Conservation (phyloP, 257 asterid genomes). For the Paraleonurus japonicus region DNA sequence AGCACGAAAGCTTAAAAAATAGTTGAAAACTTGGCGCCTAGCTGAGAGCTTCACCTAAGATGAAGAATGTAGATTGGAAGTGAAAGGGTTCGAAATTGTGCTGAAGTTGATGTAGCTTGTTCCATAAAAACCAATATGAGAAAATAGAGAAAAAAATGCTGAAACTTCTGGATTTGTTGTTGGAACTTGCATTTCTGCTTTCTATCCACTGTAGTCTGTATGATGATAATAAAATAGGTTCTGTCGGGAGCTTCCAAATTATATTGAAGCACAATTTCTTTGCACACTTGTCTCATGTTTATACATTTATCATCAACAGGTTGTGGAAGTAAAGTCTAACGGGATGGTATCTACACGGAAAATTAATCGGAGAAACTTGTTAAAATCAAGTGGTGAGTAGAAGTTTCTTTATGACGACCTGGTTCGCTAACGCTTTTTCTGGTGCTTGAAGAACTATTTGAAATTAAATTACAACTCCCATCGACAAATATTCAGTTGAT, state of each 20-base stretch:
- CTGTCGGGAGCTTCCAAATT: constrained; percentile 4
- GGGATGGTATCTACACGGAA: constrained; percentile 86
- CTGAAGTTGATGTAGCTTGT: not conserved
- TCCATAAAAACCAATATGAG: not conserved
- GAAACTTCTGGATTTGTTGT: not conserved
- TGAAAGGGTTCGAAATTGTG: not conserved
- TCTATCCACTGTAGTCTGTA: not conserved
- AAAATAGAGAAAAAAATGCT: not conserved
- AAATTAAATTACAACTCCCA: not conserved
- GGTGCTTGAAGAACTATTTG: not conserved
- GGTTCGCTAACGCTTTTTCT: constrained; percentile 6
- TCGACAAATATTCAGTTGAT: constrained; percentile 12
- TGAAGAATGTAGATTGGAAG: constrained; percentile 9
- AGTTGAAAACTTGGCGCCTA: not conserved
- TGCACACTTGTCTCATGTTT: constrained; percentile 1
- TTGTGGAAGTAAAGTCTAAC: constrained; percentile 80
- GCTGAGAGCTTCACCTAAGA: not conserved
- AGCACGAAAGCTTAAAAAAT: constrained; percentile 2
- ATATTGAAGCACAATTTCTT: constrained; percentile 9
- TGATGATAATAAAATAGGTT: not conserved
- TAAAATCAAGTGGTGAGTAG: constrained; percentile 88
- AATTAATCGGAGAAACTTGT: constrained; percentile 74
- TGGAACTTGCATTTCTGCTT: constrained; percentile 18
- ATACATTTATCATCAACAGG: constrained; percentile 49
- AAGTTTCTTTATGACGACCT: not conserved